Base-by-base conservation (phyloP, 2,329 filamentous ascomycete species). In the Alternaria novae-zelandiae region DNA sequence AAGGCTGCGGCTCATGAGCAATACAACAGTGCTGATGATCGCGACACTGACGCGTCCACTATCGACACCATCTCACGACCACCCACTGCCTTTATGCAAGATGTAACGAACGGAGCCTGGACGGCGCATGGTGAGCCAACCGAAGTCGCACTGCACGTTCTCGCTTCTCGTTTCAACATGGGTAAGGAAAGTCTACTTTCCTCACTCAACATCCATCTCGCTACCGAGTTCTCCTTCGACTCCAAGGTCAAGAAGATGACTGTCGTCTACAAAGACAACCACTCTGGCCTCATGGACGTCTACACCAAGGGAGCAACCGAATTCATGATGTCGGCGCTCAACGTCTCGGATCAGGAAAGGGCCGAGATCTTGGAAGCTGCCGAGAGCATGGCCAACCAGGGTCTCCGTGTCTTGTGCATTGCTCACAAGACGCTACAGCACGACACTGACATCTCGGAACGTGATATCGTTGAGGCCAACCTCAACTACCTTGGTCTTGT, bases 401-500 rank as follows among this genome's bases (percentile, higher is more conserved):
- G 78, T 50, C 73, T 80, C 2, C 78, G 78, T 49, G 76, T 80
- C 28, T 73, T 80, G 23, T 79, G 78, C 57, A 76, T 80, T 36
- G 78, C 77, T 25, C 78, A 80, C 62, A 80, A 78, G 67, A 65
- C 66, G 17, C 65, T 79, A 8, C 67, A 71, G 8, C 45, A 70
- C 13, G 73, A 68, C 23, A 61, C 73, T 9, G 70, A 78, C 36
- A 69, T 79, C n/a, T 67, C 66, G 41, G 72, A 77, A 44, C 91
- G 93, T 6, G 81, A 83, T 6, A 80, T 85, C 5, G 86, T 95
- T 13, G 93, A 96, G 75, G 82, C 83, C 36, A 84, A 87, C 28
- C 86, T 97, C 30, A 86, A 85, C 4, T 91, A 96, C 65, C 86
- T 92, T 13, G 94, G 94, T n/a, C 86, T 97, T 10, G 90, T 91